Percentiles rank a stretch among this genome's conserved stretches.
These are phyloP conservation scores for Stenocarpella maydis DNA, from an alignment of 2,329 filamentous ascomycete genomes.

Conservation along the genomic window DNA sequence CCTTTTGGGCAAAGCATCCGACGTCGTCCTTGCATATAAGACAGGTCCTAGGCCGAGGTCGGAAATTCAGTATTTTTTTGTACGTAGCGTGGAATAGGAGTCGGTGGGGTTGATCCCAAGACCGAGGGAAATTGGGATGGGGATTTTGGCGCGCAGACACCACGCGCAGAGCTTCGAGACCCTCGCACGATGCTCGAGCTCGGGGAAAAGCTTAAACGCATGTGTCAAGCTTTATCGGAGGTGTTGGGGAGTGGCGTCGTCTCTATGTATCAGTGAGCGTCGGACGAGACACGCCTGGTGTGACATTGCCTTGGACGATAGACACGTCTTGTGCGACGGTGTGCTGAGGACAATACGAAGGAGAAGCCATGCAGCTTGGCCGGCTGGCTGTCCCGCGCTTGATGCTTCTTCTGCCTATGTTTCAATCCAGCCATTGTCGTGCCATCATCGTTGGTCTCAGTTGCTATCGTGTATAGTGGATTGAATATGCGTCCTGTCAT, in stretches of 20 bases:
- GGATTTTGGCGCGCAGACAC: constrained; percentile 25
- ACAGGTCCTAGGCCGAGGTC: neutral
- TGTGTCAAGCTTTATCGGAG: constrained; percentile 18
- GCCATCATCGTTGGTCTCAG: neutral
- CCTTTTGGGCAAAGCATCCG: neutral
- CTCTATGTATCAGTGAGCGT: constrained; percentile 11
- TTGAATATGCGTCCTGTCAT: neutral
- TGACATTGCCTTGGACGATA: constrained; percentile 11
- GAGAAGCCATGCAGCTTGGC: neutral
- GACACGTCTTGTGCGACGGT: neutral
- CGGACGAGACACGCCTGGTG: neutral
- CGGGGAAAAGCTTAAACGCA: constrained; percentile 18
- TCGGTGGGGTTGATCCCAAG: constrained; percentile 10
- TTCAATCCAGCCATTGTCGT: constrained; percentile 8
- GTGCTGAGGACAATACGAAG: constrained; percentile 11
- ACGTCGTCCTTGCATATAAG: neutral
- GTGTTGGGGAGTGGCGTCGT: neutral
- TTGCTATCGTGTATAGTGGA: neutral
- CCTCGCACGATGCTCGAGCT: neutral
- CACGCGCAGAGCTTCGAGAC: constrained; percentile 5
- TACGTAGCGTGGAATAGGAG: neutral
- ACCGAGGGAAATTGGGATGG: constrained; percentile 30
- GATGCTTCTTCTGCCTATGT: neutral
- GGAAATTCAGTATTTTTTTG: neutral
- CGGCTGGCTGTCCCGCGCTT: neutral